Base-by-base conservation (phyloP, 441 rosid species). In the Heliophila coronopifolia region DNA sequence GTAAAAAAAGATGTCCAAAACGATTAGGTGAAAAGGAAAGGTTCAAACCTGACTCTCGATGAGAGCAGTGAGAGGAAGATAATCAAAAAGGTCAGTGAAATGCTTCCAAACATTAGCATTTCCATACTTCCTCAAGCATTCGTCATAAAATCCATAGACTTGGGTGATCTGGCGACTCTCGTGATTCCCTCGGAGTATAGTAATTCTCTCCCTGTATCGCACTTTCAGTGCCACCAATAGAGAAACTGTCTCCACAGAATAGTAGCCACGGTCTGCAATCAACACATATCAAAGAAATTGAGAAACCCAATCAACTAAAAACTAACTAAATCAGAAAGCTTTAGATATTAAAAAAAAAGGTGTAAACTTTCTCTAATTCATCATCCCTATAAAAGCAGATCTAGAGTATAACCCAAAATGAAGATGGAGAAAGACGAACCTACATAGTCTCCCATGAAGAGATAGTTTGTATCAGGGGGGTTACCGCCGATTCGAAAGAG, bases 161-260 rank as follows among this genome's bases (percentile, higher is more conserved):
- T 91, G 98, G 17, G 98, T 91, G 13, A 91, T 91, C 74, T 91
- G 98, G 46, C 98, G 77, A 74, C 96, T 90, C 79, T 90, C 98
- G n/a, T 90, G 98, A 34, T 90, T 90, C 49, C 96, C 98, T 70
- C 98, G 77, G 4, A 91, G 75, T 53, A 91, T 91, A 3, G 98
- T 91, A 63, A 91, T 50, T 74, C 98, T 77, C 70, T 91, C 98
- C 66, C 98, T 84, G 70, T 87, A 87, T 31, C 95, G 80, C 12
- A 91, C 96, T 74, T 91, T 91, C 77, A 91, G 31, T 2, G 98
- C 98, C 73, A 91, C 98, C 74, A 91, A 71, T 44, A 91, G 75
- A 19, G 95, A 74, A 54, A 87, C 98, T 30, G 96, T 87, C 76
- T 91, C 98, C 50, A 91, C 98, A 0, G 98, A 91, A 70, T 91